Conservation (phyloP, 192 early-diverging fungal genomes). For the Diversispora eburnea region DNA sequence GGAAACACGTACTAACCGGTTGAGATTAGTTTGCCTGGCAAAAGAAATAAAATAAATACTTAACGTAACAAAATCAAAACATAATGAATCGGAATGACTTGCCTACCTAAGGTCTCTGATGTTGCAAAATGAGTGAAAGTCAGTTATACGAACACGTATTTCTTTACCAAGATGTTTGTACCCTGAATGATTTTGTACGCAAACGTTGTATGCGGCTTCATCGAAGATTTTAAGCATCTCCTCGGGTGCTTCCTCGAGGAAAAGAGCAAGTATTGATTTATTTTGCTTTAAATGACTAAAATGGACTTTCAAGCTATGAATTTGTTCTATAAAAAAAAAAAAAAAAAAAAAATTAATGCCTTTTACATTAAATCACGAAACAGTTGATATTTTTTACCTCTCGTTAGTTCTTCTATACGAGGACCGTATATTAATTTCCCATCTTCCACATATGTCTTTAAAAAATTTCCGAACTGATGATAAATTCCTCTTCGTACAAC, state of each 20-base stretch:
- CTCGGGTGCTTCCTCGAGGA: conserved; percentile 82
- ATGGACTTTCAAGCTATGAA: conserved; percentile 82
- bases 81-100: neutral
- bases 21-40: conserved; percentile 78
- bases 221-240: conserved; percentile 92
- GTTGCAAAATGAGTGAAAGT: conserved; percentile 78
- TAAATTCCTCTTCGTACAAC: conserved; percentile 78
- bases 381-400: conserved; percentile 46
- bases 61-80: neutral
- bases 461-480: conserved; percentile 84
- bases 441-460: conserved; percentile 80
- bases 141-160: conserved; percentile 91
- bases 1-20: conserved; percentile 84
- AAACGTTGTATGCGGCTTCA: conserved; percentile 87
- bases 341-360: neutral
- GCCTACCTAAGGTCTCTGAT: conserved; percentile 74
- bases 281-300: conserved; percentile 77
- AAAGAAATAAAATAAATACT: neutral
- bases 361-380: neutral
- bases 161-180: conserved; percentile 90
- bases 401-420: conserved; percentile 83
- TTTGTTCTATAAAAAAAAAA: conserved; percentile 20
- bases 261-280: conserved; percentile 85
- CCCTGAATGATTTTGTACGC: conserved; percentile 80
- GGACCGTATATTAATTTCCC: conserved; percentile 93